Percentiles rank a stretch among this genome's conserved stretches.
Conservation (phyloP, 179 eudicot genomes). For the Carnegiea gigantea region DNA sequence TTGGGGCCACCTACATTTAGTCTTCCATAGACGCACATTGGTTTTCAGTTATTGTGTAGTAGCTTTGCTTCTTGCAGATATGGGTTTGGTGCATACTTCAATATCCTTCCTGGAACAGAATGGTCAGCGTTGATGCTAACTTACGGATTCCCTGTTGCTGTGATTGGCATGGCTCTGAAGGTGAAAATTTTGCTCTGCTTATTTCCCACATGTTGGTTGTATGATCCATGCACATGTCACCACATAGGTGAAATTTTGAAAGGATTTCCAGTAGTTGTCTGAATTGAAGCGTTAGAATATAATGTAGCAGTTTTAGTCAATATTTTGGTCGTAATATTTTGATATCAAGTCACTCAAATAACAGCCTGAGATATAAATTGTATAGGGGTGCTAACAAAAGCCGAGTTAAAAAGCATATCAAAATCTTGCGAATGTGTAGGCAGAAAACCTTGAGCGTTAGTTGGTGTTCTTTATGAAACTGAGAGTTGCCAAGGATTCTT, state of each 20-base stretch:
- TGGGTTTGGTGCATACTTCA: constrained; percentile 98
- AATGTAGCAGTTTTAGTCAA: not conserved
- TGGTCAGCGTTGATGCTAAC: constrained; percentile 99
- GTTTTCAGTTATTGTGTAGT: not conserved
- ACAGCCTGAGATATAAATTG: too few relatives aligned
- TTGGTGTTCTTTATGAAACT: not conserved
- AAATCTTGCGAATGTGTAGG: not conserved
- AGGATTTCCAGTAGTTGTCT: not conserved
- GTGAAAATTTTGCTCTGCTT: constrained; percentile 31
- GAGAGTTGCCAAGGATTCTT: not conserved
- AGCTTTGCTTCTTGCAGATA: constrained; percentile 47
- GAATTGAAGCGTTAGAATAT: not conserved
- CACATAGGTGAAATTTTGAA: not conserved
- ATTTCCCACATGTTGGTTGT: not conserved
- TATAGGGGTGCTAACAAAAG: not conserved
- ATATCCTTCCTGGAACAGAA: constrained; percentile 93
- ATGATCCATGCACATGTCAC: not conserved
- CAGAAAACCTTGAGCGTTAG: not conserved
- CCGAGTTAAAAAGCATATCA: not conserved
- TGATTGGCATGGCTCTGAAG: constrained; percentile 98
- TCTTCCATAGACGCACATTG: not conserved
- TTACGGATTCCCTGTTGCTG: constrained; percentile 95
- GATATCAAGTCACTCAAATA: too few relatives aligned
- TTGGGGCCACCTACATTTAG: not conserved
- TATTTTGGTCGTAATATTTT: too few relatives aligned